Percentiles rank a stretch among this genome's conserved stretches.
phyloP scores from a whole-genome alignment of 2,329 filamentous ascomycete species.

The Fusarium sororula region DNA sequence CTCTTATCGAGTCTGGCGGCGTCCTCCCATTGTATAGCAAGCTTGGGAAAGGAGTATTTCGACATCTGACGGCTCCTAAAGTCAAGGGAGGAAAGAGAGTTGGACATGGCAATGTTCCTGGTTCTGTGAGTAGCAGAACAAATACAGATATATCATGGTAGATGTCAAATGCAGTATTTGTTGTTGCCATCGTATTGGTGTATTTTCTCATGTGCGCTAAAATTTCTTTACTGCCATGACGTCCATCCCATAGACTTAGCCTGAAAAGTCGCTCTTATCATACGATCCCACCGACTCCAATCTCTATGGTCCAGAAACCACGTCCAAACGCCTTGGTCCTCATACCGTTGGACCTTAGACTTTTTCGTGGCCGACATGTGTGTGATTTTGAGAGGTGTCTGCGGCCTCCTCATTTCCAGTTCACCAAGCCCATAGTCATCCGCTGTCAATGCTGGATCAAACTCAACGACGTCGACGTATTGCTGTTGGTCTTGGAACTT shows the following conservation, averaged over 20 bases:
- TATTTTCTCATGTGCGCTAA: background rate
- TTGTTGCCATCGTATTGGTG: background rate
- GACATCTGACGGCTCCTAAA: background rate
- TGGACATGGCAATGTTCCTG: fast-evolving
- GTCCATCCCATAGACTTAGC: background rate
- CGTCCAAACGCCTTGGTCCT: background rate
- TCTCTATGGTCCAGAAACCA: background rate
- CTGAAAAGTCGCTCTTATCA: background rate
- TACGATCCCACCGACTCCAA: background rate
- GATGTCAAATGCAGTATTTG: background rate
- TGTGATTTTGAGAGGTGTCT: background rate
- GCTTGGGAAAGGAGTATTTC: background rate
- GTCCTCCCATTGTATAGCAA: background rate
- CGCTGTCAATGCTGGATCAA: background rate
- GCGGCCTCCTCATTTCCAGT: background rate
- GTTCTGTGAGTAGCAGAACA: fast-evolving
- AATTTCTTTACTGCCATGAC: background rate
- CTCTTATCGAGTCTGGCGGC: background rate
- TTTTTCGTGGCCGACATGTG: background rate
- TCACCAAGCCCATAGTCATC: background rate
- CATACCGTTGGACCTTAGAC: background rate
- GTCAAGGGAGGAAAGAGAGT: background rate
- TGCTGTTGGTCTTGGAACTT: background rate
- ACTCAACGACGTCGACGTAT: background rate
- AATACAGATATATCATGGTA: background rate